These are phyloP conservation scores for Pichia gijzeniarum DNA, from an alignment of 805 yeast species.

Conservation along the genomic window DNA sequence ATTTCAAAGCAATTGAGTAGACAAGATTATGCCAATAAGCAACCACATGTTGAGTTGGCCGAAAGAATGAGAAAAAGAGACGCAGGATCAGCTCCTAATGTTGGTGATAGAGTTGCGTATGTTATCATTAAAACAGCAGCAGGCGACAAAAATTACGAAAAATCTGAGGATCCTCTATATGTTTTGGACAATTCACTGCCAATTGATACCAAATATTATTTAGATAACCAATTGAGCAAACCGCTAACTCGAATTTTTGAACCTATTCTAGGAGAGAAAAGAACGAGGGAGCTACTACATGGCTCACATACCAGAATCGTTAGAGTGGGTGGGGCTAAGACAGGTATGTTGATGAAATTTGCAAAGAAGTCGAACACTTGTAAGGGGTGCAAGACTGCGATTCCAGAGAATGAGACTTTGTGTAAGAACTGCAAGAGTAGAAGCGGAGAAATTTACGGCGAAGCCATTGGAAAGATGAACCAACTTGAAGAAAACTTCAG, in stretches of 20 bases:
- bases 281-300: constrained; percentile 71
- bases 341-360: constrained; percentile 78
- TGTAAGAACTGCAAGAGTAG: constrained; percentile 71
- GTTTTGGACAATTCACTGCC: constrained; percentile 90
- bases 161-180: constrained; percentile 93
- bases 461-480: constrained; percentile 73
- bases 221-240: constrained; percentile 86
- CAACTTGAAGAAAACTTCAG: constrained; percentile 77
- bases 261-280: constrained; percentile 84
- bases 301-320: constrained; percentile 83
- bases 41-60: constrained; percentile 95
- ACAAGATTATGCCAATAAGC: constrained; percentile 90
- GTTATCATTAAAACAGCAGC: constrained; percentile 75
- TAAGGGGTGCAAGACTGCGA: constrained; percentile 80
- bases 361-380: constrained; percentile 86
- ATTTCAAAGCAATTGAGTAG: constrained; percentile 88
- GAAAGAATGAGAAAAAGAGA: constrained; percentile 95
- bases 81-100: constrained; percentile 92
- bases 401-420: constrained; percentile 44
- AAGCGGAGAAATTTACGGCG: constrained; percentile 76
- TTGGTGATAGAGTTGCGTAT: constrained; percentile 98
- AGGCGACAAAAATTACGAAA: constrained; percentile 84
- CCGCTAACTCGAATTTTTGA: constrained; percentile 92
- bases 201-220: constrained; percentile 88
- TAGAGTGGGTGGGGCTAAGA: constrained; percentile 63